Evolutionary conservation across 148 eudicot species (phyloP), one percentile per base, ranked within the genome.

Genomic region (Tetragonia tetragonoides): DNA sequence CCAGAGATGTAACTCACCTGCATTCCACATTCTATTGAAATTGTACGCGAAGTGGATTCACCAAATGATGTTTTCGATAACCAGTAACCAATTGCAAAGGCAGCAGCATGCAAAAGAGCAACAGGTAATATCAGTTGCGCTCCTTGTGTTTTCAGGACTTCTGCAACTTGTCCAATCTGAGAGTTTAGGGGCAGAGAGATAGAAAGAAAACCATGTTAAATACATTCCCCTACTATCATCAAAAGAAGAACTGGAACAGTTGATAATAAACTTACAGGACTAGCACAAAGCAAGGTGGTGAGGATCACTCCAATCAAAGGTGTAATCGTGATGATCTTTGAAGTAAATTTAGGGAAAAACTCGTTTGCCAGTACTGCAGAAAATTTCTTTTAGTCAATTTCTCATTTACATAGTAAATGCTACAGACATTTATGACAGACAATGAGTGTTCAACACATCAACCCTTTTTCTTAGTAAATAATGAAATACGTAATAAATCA

Each of bases 1-100:
- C 20, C 42, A 47, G 57, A 60, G 49, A 10, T 44, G 28, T 68
- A 64, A 78, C 23, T 79, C 85, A 91, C 99, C 98, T 96, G 99
- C 99, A 96, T 96, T 53, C 99, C 99, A 77, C 99, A 96, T 85
- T 96, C 99, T 77, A 96, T 96, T 66, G 99, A 96, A 73, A 96
- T 91, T n/a, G 99, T 96, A 68, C 99, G 91, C 46, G 93, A 96
- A 75, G 99, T 96, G 70, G 99, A 93, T 90, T 96, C 99, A 24
- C 99, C 99, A 81, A 96, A 96, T 56, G 93, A 90, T 39, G 83
- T 3, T 82, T 87, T 95, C 57, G 99, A 96, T n/a, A 93, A 47
- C 83, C 79, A 89, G 80, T 96, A 96, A 80, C 99, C 99, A 28
- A 96, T 41, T 68, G 87, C 83, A 82, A 95, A 96, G 7, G 98